Evolutionary conservation across 148 eudicot genomes (phyloP), one percentile per base, ranked within the genome.

Genomic region (Silene latifolia): DNA sequence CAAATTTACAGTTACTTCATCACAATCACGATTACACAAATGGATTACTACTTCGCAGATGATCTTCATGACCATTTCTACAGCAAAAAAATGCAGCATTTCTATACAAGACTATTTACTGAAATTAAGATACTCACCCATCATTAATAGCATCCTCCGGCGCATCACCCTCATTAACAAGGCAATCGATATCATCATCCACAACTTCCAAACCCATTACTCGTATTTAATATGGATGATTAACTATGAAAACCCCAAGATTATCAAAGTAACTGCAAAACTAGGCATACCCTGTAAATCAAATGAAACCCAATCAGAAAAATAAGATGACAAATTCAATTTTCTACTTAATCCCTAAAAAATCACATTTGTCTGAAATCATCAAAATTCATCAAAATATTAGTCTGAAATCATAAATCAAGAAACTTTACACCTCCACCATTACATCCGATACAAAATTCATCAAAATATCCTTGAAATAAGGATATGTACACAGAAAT

Each of bases 121-220:
- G 12, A 42, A 63, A 48, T 54, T 70, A 21, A 63, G 76, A 18
- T n/a, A 84, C 88, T 76, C 57, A 84, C 91, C 74, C 78, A 46
- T 71, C 81, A 25, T 81, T 72, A 0, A 62, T 74, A 20, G 54
- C 80, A 79, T 77, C 80, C 71, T 80, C 85, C 7, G 63, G 15
- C 14, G 62, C 68, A 64, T 63, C 79, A 67, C 44, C 88, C 17
- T 86, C 78, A 62, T 79, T 72, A 60, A 74, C 60, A 20, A 76
- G 21, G 8, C 78, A 77, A 75, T 51, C 4, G 9, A 39, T 39
- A 13, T 80, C 85, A 71, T 77, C 79, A 63, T 59, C 72, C 42
- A 78, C 32, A 68, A 56, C 67, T 24, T 84, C 86, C 11, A 81
- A 47, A 58, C 56, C 91, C 89, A 86, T 88, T 47, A 8, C 67